Evolutionary conservation across 1,139 yeast genomes (phyloP).

Genomic region (Pichia sp.): DNA sequence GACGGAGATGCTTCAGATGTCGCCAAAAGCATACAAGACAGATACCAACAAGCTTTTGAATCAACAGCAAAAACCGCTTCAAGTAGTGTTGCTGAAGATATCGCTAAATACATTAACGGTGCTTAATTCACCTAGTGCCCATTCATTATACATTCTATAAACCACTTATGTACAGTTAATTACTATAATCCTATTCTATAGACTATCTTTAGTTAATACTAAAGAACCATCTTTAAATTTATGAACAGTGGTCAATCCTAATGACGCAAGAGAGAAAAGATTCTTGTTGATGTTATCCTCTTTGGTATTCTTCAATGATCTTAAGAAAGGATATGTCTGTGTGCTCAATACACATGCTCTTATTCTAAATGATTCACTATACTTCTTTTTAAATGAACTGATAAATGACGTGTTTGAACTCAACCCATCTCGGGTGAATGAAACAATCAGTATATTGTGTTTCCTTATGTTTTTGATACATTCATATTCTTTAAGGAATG

Average conservation of each 20-base stretch:
- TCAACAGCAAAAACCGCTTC: conserved; percentile 60
- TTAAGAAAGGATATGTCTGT: conserved; percentile 24
- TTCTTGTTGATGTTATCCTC: conserved; percentile 14
- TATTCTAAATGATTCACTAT: conserved; percentile 11
- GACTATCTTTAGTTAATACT: conserved; percentile 9
- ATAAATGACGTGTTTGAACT: conserved; percentile 10
- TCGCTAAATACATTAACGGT: conserved; percentile 55
- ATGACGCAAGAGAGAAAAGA: conserved; percentile 23
- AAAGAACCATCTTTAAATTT: conserved; percentile 21
- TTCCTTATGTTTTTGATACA: background rate
- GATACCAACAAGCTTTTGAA: conserved; percentile 73
- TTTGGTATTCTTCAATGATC: conserved; percentile 13
- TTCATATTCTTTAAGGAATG: background rate
- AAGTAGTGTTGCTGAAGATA: conserved; percentile 66
- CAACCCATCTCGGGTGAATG: conserved; percentile 13
- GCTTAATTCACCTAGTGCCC: no score
- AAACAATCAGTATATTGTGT: conserved; percentile 10
- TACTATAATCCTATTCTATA: no score
- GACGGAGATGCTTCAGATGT: conserved; percentile 16
- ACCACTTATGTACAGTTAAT: no score
- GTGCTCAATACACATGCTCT: conserved; percentile 24
- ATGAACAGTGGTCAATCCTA: conserved; percentile 26
- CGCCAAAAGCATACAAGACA: conserved; percentile 54
- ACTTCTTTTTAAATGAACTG: conserved; percentile 7
- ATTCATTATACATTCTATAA: no score